Base-by-base conservation (phyloP, 352 stramenopile genomes). In the Pythium dissimile region DNA sequence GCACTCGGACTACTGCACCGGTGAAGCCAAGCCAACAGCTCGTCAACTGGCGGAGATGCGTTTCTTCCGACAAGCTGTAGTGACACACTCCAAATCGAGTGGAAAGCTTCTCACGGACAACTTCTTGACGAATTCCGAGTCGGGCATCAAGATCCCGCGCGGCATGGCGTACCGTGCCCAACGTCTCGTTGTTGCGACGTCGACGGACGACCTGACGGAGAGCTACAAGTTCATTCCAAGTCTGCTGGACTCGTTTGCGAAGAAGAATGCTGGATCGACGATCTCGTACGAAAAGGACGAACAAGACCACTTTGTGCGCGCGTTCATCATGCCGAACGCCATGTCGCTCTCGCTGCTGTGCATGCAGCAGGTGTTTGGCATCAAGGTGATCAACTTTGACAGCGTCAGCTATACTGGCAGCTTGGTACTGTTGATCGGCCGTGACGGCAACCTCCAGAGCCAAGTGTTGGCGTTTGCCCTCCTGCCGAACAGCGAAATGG, bases 141-240 rank as follows among this genome's bases (percentile, higher is more conserved):
- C 75, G 15, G 81, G 80, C 3, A 84, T 89, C 48, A 72, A 82
- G 16, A 88, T 86, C 26, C 77, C 82, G 16, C 75, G 80, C 15
- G 77, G 82, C 20, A 86, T 91, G 68, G 75, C 80, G 10, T 88
- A 84, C 20, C 78, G 79, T n/a, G 83, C 83, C 0, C 73, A 88
- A 43, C 71, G 74, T 6, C 54, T 93, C 9, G 80, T 88, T 2
- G 80, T 88, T n/a, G 70, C 71, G 0, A 75, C 73, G n/a, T 84
- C 83, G 0, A 84, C 76, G 5, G 80, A 91, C 35, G 80, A 93
- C 43, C 62, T 93, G 21, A 79, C 77, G 0, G 80, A 91, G 49
- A 90, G 80, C 63, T 93, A 93, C 70, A 89, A 89, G 62, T 84
- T 89, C 46, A 84, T 93, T 21, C 79, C 83, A 20, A 88, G 76